Conservation (phyloP, 176 grass and related monocot species). For the Juncus inflexus region DNA sequence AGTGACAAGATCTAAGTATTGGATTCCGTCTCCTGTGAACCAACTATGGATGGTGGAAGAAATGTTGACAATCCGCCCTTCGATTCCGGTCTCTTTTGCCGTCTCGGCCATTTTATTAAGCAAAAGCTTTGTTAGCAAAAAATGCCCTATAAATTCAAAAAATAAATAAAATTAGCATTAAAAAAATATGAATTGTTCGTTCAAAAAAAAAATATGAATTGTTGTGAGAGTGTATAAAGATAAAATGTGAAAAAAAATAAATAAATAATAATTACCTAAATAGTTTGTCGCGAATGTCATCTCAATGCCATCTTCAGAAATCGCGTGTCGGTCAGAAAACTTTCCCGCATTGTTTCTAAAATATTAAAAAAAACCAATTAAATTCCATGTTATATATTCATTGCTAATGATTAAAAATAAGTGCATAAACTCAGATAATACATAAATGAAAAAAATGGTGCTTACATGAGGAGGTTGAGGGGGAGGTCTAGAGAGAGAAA, state of each 20-base stretch:
- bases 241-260: background rate
- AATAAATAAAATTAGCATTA: conserved; percentile 2
- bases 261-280: conserved; percentile 37
- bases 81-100: conserved; percentile 54
- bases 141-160: conserved; percentile 47
- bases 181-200: background rate
- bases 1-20: conserved; percentile 71
- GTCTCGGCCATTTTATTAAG: conserved; percentile 72
- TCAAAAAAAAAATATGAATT: background rate
- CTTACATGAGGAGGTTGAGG: conserved; percentile 89
- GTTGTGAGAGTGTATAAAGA: background rate
- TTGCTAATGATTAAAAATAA: background rate
- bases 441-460: conserved; percentile 3
- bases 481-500: conserved; percentile 72
- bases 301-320: conserved; percentile 86
- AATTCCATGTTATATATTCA: background rate
- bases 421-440: background rate
- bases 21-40: conserved; percentile 74
- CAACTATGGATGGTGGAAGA: conserved; percentile 84
- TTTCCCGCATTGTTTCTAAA: conserved; percentile 96
- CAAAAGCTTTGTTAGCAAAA: conserved; percentile 72
- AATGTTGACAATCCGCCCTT: conserved; percentile 85
- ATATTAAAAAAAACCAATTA: background rate
- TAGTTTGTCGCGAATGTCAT: conserved; percentile 98
- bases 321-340: conserved; percentile 55